A percentile compares a stretch with the other conserved stretches of the same genome.
Evolutionary conservation across 345 rosid species (phyloP).

Genomic region (Ricinus communis): DNA sequence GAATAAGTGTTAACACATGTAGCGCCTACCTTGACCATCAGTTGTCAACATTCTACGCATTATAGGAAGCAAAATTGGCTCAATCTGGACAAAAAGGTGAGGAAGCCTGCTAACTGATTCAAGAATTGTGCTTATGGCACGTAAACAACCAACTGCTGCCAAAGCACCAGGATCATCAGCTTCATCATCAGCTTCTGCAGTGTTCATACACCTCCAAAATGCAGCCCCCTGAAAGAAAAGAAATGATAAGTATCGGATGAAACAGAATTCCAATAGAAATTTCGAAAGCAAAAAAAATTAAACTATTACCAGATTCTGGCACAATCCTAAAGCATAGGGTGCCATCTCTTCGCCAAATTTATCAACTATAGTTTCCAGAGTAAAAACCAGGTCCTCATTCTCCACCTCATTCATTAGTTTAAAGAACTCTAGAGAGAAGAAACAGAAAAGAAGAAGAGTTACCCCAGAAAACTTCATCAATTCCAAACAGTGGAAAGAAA

Average conservation of each 20-base stretch:
- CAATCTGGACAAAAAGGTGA: conserved; percentile 79
- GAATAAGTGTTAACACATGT: no score
- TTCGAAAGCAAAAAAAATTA: background rate
- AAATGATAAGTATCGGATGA: background rate
- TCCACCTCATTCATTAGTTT: conserved; percentile 98
- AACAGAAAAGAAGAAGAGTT: background rate
- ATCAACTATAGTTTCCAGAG: conserved; percentile 89
- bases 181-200: conserved; percentile 82
- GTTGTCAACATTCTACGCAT: conserved; percentile 94
- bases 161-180: conserved; percentile 88
- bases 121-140: conserved; percentile 94
- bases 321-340: conserved; percentile 87
- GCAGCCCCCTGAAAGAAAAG: conserved; percentile 69
- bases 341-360: conserved; percentile 99
- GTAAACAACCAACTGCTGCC: conserved; percentile 96
- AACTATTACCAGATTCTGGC: conserved; percentile 80
- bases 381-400: conserved; percentile 93
- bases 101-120: conserved; percentile 94
- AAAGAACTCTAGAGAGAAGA: conserved; percentile 68
- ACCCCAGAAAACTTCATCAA: no score
- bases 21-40: conserved; percentile 91
- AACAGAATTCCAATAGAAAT: background rate
- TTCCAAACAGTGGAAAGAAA: background rate
- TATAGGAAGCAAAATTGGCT: conserved; percentile 86
- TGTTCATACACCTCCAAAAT: conserved; percentile 93